A percentile compares a stretch with the other conserved stretches of the same genome.
phyloP scores from a whole-genome alignment of 441 rosid species.

The Pelargonium australe region DNA sequence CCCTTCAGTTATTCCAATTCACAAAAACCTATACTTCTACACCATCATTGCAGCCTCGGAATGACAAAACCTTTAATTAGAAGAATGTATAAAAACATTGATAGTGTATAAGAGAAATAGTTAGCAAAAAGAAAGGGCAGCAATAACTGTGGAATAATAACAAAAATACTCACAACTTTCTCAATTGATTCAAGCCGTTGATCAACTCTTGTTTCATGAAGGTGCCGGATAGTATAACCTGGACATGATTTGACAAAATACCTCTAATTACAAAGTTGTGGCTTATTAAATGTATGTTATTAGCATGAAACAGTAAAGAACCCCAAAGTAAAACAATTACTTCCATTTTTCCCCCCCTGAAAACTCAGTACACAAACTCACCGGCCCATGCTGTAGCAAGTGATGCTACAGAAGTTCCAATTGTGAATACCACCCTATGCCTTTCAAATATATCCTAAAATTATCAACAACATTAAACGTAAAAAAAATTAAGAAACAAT shows the following conservation, averaged over 20 bases:
- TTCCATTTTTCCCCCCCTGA: not conserved
- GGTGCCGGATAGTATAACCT: slow-evolving; percentile 6
- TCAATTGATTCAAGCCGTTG: not conserved
- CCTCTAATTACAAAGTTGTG: not conserved
- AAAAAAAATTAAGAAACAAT: not conserved
- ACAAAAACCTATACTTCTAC: too few species aligned
- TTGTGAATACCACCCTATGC: slow-evolving; percentile 7
- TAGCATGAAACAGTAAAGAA: not conserved
- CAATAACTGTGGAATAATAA: not conserved
- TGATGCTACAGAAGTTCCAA: slow-evolving; percentile 3
- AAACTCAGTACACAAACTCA: not conserved
- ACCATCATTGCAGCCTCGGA: too few species aligned
- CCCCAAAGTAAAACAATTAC: not conserved
- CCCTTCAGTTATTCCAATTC: too few species aligned
- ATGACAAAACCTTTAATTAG: not conserved
- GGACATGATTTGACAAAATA: not conserved
- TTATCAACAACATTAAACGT: not conserved
- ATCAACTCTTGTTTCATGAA: slow-evolving; percentile 8
- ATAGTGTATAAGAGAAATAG: not conserved
- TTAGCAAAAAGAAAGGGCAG: not conserved
- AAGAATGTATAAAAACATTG: not conserved
- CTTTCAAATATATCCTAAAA: slow-evolving; percentile 4
- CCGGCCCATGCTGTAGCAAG: slow-evolving; percentile 6
- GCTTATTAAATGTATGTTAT: too few species aligned
- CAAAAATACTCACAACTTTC: slow-evolving; percentile 1